Evolutionary conservation across 257 asterid genomes (phyloP).

Genomic region (Solanum tacnaense): DNA sequence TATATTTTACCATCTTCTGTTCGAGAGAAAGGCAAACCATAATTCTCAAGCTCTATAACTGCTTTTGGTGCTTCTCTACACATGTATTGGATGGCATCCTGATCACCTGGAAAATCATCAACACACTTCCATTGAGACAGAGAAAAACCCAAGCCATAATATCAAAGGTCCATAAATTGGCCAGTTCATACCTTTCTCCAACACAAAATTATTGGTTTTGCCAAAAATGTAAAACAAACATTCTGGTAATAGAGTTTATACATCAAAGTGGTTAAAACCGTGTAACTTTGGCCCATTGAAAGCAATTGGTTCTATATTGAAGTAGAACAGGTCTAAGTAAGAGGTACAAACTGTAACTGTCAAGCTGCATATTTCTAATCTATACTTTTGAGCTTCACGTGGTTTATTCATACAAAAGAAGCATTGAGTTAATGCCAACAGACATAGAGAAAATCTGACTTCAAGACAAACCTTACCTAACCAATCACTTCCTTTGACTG

Average conservation of each 20-base stretch:
- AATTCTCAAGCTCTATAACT: conserved; percentile 85
- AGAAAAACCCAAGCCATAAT: not conserved
- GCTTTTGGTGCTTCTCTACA: conserved; percentile 95
- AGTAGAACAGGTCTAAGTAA: not conserved
- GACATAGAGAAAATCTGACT: not conserved
- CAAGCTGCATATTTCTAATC: not conserved
- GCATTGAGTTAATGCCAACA: not conserved
- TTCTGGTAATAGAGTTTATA: not conserved
- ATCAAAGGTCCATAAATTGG: not conserved
- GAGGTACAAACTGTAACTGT: not conserved
- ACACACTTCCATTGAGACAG: conserved; percentile 1
- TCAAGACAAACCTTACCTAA: conserved; percentile 40
- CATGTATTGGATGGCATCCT: conserved; percentile 94
- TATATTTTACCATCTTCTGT: conserved; percentile 96
- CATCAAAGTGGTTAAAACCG: not conserved
- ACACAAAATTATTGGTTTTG: not conserved
- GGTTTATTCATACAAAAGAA: not conserved
- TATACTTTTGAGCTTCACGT: not conserved
- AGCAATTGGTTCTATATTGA: not conserved
- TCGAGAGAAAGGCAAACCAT: conserved; percentile 90
- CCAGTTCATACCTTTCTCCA: not conserved
- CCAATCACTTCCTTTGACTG: conserved; percentile 98
- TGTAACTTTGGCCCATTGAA: not conserved
- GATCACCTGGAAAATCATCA: conserved; percentile 53
- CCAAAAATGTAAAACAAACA: not conserved